phyloP scores from a whole-genome alignment of 1,284 basidiomycete genomes.

The Thecaphora thlaspeos region DNA sequence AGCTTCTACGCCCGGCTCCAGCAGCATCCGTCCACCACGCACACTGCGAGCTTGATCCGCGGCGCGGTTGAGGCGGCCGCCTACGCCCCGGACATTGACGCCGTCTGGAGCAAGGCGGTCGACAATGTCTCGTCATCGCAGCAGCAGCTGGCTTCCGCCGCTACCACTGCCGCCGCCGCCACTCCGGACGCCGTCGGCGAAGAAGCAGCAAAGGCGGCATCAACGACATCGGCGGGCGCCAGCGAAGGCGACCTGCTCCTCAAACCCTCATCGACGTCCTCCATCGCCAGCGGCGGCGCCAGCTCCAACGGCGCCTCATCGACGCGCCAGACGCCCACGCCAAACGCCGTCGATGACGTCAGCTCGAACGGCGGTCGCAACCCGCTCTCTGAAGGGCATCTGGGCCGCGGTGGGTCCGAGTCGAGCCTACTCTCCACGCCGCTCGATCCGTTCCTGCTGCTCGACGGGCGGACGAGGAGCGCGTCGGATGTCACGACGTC shows the following conservation, averaged over 20 bases:
- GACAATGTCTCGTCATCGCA: constrained; percentile 9
- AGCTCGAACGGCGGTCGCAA: not conserved
- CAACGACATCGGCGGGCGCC: constrained; percentile 1
- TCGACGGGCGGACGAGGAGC: constrained; percentile 21
- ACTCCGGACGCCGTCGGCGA: too few relatives aligned
- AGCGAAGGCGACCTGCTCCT: not conserved
- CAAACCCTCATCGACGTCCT: too few relatives aligned
- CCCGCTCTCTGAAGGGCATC: not conserved
- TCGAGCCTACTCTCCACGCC: constrained; percentile 15
- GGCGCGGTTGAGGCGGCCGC: constrained; percentile 30
- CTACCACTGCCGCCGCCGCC: too few relatives aligned
- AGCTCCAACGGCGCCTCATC: too few relatives aligned
- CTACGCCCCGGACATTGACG: constrained; percentile 38
- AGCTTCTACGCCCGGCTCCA: constrained; percentile 35
- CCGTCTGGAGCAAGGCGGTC: constrained; percentile 43
- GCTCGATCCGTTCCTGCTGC: constrained; percentile 5
- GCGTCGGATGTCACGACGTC: constrained; percentile 29
- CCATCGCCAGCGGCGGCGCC: too few relatives aligned
- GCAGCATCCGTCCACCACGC: constrained; percentile 32
- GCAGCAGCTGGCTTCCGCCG: too few relatives aligned
- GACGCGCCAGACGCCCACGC: too few relatives aligned
- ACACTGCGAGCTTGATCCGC: constrained; percentile 34
- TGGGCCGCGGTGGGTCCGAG: constrained; percentile 10
- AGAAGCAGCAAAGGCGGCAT: constrained; percentile 4
- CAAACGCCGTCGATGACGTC: not conserved